Evolutionary conservation across 148 eudicot species (phyloP).

Genomic region (Gaultheria prostrata): DNA sequence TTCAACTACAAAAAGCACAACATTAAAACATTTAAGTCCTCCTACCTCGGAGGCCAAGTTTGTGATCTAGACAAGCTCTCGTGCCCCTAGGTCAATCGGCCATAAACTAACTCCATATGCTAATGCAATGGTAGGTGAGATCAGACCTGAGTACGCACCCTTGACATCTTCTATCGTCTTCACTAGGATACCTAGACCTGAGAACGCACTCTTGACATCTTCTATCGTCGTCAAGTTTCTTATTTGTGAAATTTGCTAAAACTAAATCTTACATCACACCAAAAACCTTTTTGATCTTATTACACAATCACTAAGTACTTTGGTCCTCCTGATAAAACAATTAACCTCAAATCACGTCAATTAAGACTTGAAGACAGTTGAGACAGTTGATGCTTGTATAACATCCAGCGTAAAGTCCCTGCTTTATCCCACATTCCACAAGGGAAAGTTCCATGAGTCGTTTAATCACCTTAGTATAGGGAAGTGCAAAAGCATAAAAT

Average conservation of each 20-base stretch:
- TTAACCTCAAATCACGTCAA: not conserved
- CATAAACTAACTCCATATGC: too few species aligned
- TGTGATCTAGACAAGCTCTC: too few species aligned
- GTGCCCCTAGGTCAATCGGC: too few species aligned
- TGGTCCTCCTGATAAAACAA: not conserved
- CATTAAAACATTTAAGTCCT: too few species aligned
- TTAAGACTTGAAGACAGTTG: not conserved
- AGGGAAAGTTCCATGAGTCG: not conserved
- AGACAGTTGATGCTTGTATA: not conserved
- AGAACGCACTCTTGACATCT: not conserved
- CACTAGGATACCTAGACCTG: too few species aligned
- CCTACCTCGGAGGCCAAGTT: too few species aligned
- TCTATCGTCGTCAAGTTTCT: not conserved
- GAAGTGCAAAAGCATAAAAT: not conserved
- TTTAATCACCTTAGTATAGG: not conserved
- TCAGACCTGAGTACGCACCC: too few species aligned
- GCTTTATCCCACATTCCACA: not conserved
- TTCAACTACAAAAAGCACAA: too few species aligned
- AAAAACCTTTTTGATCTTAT: not conserved
- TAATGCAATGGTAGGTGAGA: too few species aligned
- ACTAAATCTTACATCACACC: not conserved
- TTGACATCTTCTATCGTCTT: too few species aligned
- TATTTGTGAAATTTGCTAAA: not conserved
- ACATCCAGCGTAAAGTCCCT: not conserved
- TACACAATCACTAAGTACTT: not conserved